Evolutionary conservation across 1,284 basidiomycete genomes (phyloP).

Genomic region (Rhizoctonia solani): DNA sequence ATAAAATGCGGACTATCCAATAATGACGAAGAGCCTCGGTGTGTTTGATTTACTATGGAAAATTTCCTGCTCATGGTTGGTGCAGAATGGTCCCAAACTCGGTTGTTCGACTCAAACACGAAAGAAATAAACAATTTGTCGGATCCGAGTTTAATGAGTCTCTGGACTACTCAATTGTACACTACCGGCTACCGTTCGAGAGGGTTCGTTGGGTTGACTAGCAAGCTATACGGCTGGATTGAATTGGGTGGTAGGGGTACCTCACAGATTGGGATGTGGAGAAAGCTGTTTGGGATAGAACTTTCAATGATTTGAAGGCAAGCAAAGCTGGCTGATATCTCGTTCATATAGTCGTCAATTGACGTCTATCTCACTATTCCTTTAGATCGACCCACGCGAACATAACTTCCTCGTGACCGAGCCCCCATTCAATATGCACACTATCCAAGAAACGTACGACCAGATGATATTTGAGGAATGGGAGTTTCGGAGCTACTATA

Average conservation of each 20-base stretch:
- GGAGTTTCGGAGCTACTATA: conserved; percentile 82
- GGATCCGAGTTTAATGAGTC: conserved; percentile 80
- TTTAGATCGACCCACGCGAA: conserved; percentile 70
- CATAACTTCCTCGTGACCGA: conserved; percentile 86
- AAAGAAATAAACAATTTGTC: conserved; percentile 71
- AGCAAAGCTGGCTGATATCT: conserved; percentile 59
- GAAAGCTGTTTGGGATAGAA: conserved; percentile 86
- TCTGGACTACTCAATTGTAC: conserved; percentile 74
- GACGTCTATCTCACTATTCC: neutral
- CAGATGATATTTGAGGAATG: conserved; percentile 96
- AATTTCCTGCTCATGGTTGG: conserved; percentile 34
- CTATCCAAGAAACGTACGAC: conserved; percentile 88
- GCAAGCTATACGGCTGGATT: conserved; percentile 32
- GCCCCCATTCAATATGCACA: conserved; percentile 90
- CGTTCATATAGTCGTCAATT: conserved; percentile 12
- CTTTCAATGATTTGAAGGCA: conserved; percentile 68
- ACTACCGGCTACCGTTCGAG: conserved; percentile 83
- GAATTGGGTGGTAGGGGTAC: conserved; percentile 64
- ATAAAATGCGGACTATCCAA: conserved; percentile 73
- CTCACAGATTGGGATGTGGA: conserved; percentile 91
- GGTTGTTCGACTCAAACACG: conserved; percentile 76
- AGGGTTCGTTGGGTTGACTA: conserved; percentile 57
- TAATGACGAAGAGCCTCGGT: conserved; percentile 44
- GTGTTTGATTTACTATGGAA: conserved; percentile 33
- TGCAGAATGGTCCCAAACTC: conserved; percentile 75